These are phyloP conservation scores for Phytopythium vexans DNA, from an alignment of 352 stramenopile genomes.

Conservation along the genomic window DNA sequence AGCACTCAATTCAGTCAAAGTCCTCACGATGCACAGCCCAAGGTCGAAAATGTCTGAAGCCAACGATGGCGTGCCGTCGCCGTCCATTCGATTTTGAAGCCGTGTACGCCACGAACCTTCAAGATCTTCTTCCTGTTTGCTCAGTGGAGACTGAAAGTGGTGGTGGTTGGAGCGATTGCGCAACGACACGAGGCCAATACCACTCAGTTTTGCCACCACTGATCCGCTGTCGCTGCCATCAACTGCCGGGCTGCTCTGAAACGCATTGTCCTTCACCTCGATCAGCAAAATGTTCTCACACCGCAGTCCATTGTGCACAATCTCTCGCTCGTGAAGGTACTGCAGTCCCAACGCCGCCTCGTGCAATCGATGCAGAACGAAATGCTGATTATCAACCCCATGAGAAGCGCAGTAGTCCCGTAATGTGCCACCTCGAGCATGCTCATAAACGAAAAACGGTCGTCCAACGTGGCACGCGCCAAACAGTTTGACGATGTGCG, in stretches of 20 bases:
- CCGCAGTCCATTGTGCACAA: slow-evolving; percentile 17
- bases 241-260: background rate
- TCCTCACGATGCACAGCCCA: slow-evolving; percentile 19
- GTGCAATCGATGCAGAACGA: slow-evolving; percentile 16
- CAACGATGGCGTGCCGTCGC: slow-evolving; percentile 10
- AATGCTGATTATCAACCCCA: background rate
- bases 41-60: slow-evolving; percentile 26
- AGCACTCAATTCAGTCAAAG: background rate
- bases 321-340: slow-evolving; percentile 31
- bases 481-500: slow-evolving; percentile 27
- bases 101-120: too few relatives aligned
- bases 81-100: background rate
- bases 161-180: background rate
- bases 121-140: background rate
- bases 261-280: slow-evolving; percentile 8
- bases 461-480: slow-evolving; percentile 17
- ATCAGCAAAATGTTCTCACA: slow-evolving; percentile 23
- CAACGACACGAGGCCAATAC: slow-evolving; percentile 10
- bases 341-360: slow-evolving; percentile 23
- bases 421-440: slow-evolving; percentile 11
- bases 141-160: background rate
- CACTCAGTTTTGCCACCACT: slow-evolving; percentile 24
- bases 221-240: background rate
- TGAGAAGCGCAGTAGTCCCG: slow-evolving; percentile 8
- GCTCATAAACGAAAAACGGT: slow-evolving; percentile 25